A percentile compares a stretch with the other conserved stretches of the same genome.
Evolutionary conservation across 2,329 filamentous ascomycete species (phyloP).

Genomic region (Fusarium protoensiforme): DNA sequence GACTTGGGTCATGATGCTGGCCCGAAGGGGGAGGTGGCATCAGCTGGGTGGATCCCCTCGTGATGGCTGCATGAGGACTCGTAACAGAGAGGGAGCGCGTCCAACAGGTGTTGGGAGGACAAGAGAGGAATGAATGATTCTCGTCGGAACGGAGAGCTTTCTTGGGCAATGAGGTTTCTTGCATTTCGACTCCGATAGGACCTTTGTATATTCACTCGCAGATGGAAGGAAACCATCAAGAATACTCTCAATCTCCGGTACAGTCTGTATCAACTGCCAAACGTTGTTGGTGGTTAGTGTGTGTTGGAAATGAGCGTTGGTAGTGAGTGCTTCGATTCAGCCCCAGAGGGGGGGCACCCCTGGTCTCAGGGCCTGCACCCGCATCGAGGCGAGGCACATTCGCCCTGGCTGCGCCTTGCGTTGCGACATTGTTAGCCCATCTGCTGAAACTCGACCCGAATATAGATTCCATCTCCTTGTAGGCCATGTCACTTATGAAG

Average conservation of each 20-base stretch:
- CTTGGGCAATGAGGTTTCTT: neutral
- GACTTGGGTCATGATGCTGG: constrained; percentile 3
- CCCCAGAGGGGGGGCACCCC: neutral
- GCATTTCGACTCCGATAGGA: neutral
- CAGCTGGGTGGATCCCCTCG: constrained; percentile 19
- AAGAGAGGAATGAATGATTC: neutral
- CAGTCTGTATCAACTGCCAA: no score
- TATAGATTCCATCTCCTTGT: neutral
- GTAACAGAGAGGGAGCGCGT: neutral
- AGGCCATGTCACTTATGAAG: neutral
- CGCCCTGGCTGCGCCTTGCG: neutral
- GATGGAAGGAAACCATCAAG: neutral
- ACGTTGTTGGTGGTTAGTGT: no score
- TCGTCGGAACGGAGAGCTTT: neutral
- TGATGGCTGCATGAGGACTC: neutral
- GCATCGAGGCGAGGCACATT: neutral
- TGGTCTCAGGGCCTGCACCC: neutral
- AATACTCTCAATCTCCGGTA: neutral
- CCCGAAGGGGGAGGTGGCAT: constrained; percentile 4
- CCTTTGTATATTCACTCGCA: neutral
- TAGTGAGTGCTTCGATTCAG: neutral
- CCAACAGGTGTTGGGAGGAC: neutral
- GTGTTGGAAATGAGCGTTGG: neutral
- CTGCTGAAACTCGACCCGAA: neutral
- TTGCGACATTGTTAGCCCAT: neutral